Base-by-base conservation (phyloP, 2,329 filamentous ascomycete species). In the Fusarium poae region DNA sequence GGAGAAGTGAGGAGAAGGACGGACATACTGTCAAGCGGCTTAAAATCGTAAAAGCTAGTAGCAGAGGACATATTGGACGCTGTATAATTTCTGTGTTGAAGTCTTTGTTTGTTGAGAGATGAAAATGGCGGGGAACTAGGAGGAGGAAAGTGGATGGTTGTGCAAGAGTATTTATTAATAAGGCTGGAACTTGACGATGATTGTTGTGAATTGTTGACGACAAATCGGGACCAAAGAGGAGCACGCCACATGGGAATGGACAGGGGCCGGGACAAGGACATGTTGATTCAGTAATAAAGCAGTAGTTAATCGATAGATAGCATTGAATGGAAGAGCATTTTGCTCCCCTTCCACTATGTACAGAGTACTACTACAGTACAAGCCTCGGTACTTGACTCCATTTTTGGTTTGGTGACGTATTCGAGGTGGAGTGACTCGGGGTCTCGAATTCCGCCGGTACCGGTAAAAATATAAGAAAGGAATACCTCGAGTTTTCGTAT, bases 1-100 rank as follows among this genome's bases (percentile, higher is more conserved):
- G 10, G 43, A 30, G 25, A 6, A 6, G 5, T 10, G 27, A 18
- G 23, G 34, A n/a, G 18, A 18, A 18, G 23, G 34, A n/a, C 15
- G 21, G 49, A 37, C 90, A 68, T 84, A 93, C 91, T 94, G 81
- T 95, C 89, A 72, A 91, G 87, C 71, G 92, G 90, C 83, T 90
- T 92, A 82, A 97, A 97, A 79, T 94, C 91, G 85, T 91, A 96
- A 79, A 97, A 93, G 72, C 65, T 74, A 32, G 80, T 78, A 51
- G 80, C 80, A 43, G 80, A 81, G 58, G 80, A 74, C 80, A 82
- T 82, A 40, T 67, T 77, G 58, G 67, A 56, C 6, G 56, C 29
- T 37, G 61, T 35, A n/a, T 55, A 30, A 32, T 40, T 40, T 49
- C 16, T 34, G 56, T 54, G 43, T 25, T 39, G 53, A 53, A 37